Percentiles rank a stretch among this genome's conserved stretches.
These are phyloP conservation scores for Kandelia obovata DNA, from an alignment of 345 rosid species.

Conservation along the genomic window DNA sequence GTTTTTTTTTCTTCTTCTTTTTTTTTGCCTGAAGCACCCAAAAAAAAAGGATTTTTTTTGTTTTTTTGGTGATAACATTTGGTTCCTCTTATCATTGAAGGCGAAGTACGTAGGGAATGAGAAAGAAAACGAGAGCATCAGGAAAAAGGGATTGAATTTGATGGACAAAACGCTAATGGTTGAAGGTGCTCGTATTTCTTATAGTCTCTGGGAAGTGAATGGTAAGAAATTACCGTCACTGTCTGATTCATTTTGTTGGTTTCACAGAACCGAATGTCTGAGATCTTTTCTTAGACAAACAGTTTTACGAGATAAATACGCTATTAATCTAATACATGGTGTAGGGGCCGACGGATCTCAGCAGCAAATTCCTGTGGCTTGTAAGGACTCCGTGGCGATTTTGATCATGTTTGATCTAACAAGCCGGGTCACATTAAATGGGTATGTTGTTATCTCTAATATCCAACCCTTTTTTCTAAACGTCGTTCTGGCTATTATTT, in stretches of 20 bases:
- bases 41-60: not conserved
- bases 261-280: too few species aligned
- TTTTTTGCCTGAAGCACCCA: too few species aligned
- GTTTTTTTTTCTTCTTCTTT: too few species aligned
- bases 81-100: constrained; percentile 27
- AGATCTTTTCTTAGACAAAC: too few species aligned
- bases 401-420: constrained; percentile 88
- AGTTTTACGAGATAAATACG: too few species aligned
- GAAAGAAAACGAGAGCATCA: constrained; percentile 31
- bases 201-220: constrained; percentile 78
- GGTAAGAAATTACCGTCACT: constrained; percentile 30
- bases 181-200: constrained; percentile 70
- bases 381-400: constrained; percentile 84
- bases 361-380: constrained; percentile 60
- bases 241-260: too few species aligned
- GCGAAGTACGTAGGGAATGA: constrained; percentile 74
- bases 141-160: constrained; percentile 49
- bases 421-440: constrained; percentile 70
- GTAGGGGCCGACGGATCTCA: constrained; percentile 51
- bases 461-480: not conserved
- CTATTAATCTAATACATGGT: not conserved
- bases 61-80: not conserved
- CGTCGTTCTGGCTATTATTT: not conserved
- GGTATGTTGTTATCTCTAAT: constrained; percentile 27
- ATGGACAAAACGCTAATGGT: constrained; percentile 70